Evolutionary conservation across 805 yeast genomes (phyloP), one percentile per base, ranked within the genome.

Genomic region (Suhomyces sp.): DNA sequence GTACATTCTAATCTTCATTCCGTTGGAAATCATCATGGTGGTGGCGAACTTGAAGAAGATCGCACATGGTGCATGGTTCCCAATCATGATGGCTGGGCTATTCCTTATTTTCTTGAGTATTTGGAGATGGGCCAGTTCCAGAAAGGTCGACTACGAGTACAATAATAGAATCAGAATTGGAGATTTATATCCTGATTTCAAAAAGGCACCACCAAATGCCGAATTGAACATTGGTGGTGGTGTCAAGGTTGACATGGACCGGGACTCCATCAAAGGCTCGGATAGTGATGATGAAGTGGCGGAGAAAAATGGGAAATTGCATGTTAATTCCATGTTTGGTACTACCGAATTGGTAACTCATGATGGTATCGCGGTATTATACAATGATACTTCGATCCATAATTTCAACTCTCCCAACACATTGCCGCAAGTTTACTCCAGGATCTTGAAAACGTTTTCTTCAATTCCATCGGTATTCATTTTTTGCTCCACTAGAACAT

Each of bases 21-120:
- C 84, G 0, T 66, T 83, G 35, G 87, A 83, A 58, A 57, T 69
- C 42, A 62, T 73, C 42, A 65, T 81, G 59, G 71, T 82, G 15
- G 65, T 74, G 49, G 74, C 85, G 4, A 82, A 80, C 51, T 56
- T 80, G 57, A 74, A 71, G 57, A 83, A 83, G 62, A 75, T 83
- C 2, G 76, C 79, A 0, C 80, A 79, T 55, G 87, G 86, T 38
- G 87, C 86, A 1, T 83, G 87, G 87, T 81, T 82, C 59, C 82
- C 87, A 1, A 63, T 83, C 31, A 66, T 76, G 69, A 70, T 81
- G 62, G 63, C 81, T 6, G 66, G 63, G 2, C n/a, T 79, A 3
- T 60, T 71, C 44, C 66, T 72, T 54, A 38, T 53, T 0, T 75
- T 77, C 52, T 69, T 82, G 40, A 44, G 65, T 4, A 66, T 72